Percentiles rank a stretch among this genome's conserved stretches.
These are phyloP conservation scores for Piloderma croceum DNA, from an alignment of 768 basidiomycete species.

Conservation along the genomic window DNA sequence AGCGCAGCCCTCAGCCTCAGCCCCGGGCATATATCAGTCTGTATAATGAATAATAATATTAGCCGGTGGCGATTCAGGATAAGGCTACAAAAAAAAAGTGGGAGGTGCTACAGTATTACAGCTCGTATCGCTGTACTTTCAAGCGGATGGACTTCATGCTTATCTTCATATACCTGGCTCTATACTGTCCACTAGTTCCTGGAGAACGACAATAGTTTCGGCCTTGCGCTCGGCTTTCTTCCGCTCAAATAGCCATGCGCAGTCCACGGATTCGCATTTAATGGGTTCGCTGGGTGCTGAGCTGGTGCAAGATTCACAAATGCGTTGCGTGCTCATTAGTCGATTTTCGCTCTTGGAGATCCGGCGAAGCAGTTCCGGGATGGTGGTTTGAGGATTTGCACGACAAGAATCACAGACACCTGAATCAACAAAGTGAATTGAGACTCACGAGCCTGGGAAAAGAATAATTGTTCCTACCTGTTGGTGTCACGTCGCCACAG, in stretches of 20 bases:
- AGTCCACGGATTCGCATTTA: constrained; percentile 81
- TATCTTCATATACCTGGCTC: too few species aligned
- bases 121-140: too few species aligned
- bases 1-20: too few species aligned
- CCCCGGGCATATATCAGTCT: too few species aligned
- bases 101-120: too few species aligned
- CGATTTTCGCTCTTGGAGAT: constrained; percentile 50
- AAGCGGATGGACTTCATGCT: too few species aligned
- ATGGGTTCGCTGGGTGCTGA: constrained; percentile 52
- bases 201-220: too few species aligned
- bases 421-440: constrained; percentile 18
- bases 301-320: constrained; percentile 70
- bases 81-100: too few species aligned
- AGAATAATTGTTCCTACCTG: constrained; percentile 35
- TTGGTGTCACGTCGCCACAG: constrained; percentile 51
- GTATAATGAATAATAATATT: too few species aligned
- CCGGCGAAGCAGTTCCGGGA: constrained; percentile 51
- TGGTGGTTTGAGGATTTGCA: constrained; percentile 44
- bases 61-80: too few species aligned
- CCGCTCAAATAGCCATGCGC: constrained; percentile 75
- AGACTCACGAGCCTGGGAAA: neutral
- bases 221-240: constrained; percentile 42
- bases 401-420: constrained; percentile 66
- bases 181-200: too few species aligned
- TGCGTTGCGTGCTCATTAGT: constrained; percentile 49